These are phyloP conservation scores for Didymella pinodella DNA, from an alignment of 2,329 filamentous ascomycete genomes.

Conservation along the genomic window DNA sequence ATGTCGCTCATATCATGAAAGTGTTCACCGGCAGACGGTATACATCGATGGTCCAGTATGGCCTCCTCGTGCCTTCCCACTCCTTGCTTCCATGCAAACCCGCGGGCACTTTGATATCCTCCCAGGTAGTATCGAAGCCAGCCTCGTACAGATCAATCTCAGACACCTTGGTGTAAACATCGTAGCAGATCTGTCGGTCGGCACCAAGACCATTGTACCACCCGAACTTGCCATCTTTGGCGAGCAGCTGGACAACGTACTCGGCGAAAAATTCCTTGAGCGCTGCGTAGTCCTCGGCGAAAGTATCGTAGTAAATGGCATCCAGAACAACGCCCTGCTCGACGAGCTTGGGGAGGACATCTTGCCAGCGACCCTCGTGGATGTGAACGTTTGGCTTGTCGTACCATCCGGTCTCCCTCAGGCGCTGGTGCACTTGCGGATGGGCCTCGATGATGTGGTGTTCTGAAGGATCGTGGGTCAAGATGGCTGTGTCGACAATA, in stretches of 20 bases:
- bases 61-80: slow-evolving; percentile 47
- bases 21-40: slow-evolving; percentile 49
- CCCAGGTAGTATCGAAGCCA: slow-evolving; percentile 49
- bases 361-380: slow-evolving; percentile 81
- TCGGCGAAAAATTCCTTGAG: slow-evolving; percentile 50
- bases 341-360: slow-evolving; percentile 73
- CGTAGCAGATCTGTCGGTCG: slow-evolving; percentile 51
- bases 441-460: slow-evolving; percentile 92
- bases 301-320: slow-evolving; percentile 62
- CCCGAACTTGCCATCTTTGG: slow-evolving; percentile 45
- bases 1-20: slow-evolving; percentile 39
- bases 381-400: slow-evolving; percentile 67
- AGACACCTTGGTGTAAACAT: slow-evolving; percentile 51
- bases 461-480: slow-evolving; percentile 68
- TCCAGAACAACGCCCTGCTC: slow-evolving; percentile 76
- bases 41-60: slow-evolving; percentile 50
- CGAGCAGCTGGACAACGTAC: slow-evolving; percentile 47
- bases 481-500: slow-evolving; percentile 81
- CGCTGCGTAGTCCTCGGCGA: slow-evolving; percentile 50
- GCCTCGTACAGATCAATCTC: slow-evolving; percentile 49
- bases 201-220: slow-evolving; percentile 52
- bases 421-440: slow-evolving; percentile 74
- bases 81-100: slow-evolving; percentile 47
- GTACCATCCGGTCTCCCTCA: slow-evolving; percentile 73
- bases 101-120: slow-evolving; percentile 46